Evolutionary conservation across 2,329 filamentous ascomycete species (phyloP).

Genomic region (Thielaviopsis musarum): DNA sequence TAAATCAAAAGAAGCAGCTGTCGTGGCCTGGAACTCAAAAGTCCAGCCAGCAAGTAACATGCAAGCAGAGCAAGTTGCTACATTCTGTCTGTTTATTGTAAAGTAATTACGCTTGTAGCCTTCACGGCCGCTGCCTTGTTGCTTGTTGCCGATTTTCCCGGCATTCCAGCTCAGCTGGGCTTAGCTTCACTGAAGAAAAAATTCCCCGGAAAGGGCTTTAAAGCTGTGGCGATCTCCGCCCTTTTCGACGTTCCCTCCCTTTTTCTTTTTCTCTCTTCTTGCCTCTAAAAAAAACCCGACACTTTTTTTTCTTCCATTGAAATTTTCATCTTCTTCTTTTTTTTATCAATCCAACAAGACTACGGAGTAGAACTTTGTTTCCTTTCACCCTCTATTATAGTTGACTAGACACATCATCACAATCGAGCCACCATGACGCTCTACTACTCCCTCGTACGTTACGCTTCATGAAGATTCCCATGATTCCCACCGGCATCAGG

Average conservation of each 20-base stretch:
- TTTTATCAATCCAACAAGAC: neutral
- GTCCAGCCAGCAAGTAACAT: no score
- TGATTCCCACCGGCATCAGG: neutral
- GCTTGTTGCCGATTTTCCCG: neutral
- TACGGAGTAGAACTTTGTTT: neutral
- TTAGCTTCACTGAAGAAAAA: neutral
- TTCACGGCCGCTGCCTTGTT: neutral
- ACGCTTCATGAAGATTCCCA: neutral
- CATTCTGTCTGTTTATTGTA: no score
- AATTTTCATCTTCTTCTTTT: neutral
- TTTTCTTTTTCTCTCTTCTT: neutral
- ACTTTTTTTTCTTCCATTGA: neutral
- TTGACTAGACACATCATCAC: neutral
- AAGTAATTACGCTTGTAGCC: no score
- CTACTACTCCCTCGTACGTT: conserved; percentile 37
- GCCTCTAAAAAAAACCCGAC: neutral
- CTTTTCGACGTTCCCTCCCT: neutral
- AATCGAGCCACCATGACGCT: conserved; percentile 33
- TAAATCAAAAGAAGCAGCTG: neutral
- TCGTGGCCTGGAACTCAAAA: no score
- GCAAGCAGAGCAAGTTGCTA: no score
- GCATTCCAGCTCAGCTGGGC: neutral
- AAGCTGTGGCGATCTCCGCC: neutral
- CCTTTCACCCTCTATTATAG: neutral
- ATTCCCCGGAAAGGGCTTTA: neutral